phyloP scores from a whole-genome alignment of 208 protist genomes.

The Trichomonas tenax region DNA sequence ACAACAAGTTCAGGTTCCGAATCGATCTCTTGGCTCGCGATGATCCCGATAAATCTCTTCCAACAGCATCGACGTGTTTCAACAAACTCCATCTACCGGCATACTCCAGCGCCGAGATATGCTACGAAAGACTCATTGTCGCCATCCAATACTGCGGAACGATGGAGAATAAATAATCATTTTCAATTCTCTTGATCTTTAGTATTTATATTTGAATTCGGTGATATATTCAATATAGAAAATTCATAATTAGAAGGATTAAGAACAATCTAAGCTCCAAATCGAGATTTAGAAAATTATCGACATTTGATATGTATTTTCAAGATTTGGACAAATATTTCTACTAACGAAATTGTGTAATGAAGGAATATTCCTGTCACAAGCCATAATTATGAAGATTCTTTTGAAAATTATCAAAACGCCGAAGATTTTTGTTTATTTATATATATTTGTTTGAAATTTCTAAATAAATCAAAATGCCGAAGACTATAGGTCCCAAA shows the following conservation, averaged over 20 bases:
- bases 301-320: too few species aligned
- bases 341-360: too few species aligned
- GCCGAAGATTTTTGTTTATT: too few species aligned
- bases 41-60: background rate
- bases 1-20: background rate
- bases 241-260: too few species aligned
- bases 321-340: too few species aligned
- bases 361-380: too few species aligned
- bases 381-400: too few species aligned
- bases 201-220: background rate
- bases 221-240: too few species aligned
- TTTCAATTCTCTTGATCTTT: background rate
- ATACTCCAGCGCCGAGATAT: background rate
- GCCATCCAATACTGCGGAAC: background rate
- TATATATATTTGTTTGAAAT: background rate
- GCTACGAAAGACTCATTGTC: background rate
- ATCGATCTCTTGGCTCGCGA: background rate
- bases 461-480: background rate
- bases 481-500: background rate
- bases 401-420: too few species aligned
- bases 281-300: too few species aligned
- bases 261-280: too few species aligned
- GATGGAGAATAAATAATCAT: slow-evolving; percentile 3
- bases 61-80: background rate
- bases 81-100: background rate